A percentile compares a stretch with the other conserved stretches of the same genome.
Evolutionary conservation across 108 stramenopile species (phyloP).

Genomic region (Pseudonitzschia multistriata): DNA sequence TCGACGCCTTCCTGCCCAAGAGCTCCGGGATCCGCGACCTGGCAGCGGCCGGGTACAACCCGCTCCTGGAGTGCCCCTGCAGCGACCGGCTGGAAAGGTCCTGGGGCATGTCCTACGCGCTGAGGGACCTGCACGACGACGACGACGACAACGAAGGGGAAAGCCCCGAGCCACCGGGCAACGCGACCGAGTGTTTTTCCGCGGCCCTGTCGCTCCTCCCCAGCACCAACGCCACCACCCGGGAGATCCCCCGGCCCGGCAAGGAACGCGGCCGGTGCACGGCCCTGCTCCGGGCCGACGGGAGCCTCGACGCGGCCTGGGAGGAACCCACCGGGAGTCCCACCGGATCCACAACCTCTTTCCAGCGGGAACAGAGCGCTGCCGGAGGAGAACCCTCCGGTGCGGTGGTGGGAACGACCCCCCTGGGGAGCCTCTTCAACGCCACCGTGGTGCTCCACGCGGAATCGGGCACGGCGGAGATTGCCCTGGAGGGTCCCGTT

Average conservation of each 20-base stretch:
- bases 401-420: slow-evolving; percentile 1
- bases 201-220: slow-evolving; percentile 16
- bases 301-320: slow-evolving; percentile 24
- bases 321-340: neutral
- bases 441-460: neutral
- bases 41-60: slow-evolving; percentile 31
- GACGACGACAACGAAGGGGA: neutral
- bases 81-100: slow-evolving; percentile 24
- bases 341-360: neutral
- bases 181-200: slow-evolving; percentile 21
- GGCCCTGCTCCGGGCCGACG: slow-evolving; percentile 18
- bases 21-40: slow-evolving; percentile 22
- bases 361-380: neutral
- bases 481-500: slow-evolving; percentile 18
- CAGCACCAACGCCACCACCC: slow-evolving; percentile 1
- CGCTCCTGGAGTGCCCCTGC: slow-evolving; percentile 43
- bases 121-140: neutral
- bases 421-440: neutral
- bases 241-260: neutral
- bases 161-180: neutral
- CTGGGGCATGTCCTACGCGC: slow-evolving; percentile 23
- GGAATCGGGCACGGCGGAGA: neutral
- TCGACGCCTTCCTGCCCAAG: slow-evolving; percentile 25
- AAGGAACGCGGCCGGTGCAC: slow-evolving; percentile 14
- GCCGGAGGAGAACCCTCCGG: neutral